These are phyloP conservation scores for Hypoxylon fuscum DNA, from an alignment of 495 filamentous ascomycete species.

Conservation along the genomic window DNA sequence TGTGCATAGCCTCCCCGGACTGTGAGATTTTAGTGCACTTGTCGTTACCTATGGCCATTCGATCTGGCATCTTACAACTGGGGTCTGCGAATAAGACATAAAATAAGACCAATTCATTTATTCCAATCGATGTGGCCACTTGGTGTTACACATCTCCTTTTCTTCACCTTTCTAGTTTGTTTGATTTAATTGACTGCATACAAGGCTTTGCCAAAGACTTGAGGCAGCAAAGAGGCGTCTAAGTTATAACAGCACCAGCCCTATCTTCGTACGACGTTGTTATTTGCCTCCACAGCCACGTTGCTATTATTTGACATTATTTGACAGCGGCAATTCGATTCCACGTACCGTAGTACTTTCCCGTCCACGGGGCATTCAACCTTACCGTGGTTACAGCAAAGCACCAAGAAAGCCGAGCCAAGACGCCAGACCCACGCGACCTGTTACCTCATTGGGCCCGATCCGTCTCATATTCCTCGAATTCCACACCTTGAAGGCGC, in stretches of 20 bases:
- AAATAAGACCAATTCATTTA: conserved; percentile 5
- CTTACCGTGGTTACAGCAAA: conserved; percentile 3
- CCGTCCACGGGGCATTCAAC: conserved; percentile 25
- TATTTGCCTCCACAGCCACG: conserved; percentile 17
- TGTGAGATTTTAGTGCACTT: conserved; percentile 21
- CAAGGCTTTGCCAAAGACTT: no score
- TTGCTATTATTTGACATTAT: conserved; percentile 13
- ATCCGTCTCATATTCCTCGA: conserved; percentile 32
- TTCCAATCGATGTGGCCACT: conserved; percentile 7
- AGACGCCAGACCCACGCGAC: conserved; percentile 37
- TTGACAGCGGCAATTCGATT: conserved; percentile 21
- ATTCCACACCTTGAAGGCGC: conserved; percentile 18
- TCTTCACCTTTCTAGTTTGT: background rate
- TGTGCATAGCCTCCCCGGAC: conserved; percentile 16
- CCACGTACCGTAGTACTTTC: background rate
- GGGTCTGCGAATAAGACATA: conserved; percentile 4
- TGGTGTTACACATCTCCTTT: conserved; percentile 10
- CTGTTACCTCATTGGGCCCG: conserved; percentile 28
- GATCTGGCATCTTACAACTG: background rate
- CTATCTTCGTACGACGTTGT: background rate
- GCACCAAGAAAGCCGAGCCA: conserved; percentile 20
- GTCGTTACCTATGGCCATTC: background rate
- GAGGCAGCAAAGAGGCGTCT: background rate
- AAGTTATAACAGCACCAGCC: background rate
- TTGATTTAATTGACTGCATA: background rate